phyloP scores from a whole-genome alignment of 2,329 filamentous ascomycete genomes.

The Fusarium sp. region DNA sequence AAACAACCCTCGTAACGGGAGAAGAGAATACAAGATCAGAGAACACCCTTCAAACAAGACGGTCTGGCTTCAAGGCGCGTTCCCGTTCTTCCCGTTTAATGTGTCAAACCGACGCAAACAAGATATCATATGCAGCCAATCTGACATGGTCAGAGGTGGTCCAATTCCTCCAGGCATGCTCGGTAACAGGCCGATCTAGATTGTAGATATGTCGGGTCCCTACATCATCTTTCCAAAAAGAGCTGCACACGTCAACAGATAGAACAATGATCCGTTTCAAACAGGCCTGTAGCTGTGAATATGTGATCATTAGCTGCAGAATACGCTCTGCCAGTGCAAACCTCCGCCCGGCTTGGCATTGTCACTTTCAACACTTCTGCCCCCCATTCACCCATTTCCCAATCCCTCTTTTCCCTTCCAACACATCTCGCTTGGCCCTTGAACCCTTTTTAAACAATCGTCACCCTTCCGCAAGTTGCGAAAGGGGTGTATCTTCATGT shows the following conservation, averaged over 20 bases:
- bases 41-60: conserved; percentile 9
- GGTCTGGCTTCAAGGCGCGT: conserved; percentile 13
- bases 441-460: conserved; percentile 18
- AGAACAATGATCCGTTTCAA: conserved; percentile 2
- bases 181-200: conserved; percentile 24
- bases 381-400: not conserved
- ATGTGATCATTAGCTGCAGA: not conserved
- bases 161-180: conserved; percentile 2
- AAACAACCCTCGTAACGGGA: conserved; percentile 7
- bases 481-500: conserved; percentile 28
- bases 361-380: conserved; percentile 12
- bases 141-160: not conserved
- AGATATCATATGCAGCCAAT: conserved; percentile 12
- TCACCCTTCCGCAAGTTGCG: conserved; percentile 31
- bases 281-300: not conserved
- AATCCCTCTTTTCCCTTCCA: not conserved
- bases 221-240: conserved; percentile 27
- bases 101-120: conserved; percentile 34
- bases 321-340: conserved; percentile 21
- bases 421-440: conserved; percentile 21
- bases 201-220: conserved; percentile 21
- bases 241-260: not conserved
- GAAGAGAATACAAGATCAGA: conserved; percentile 8
- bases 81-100: conserved; percentile 26
- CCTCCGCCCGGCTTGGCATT: not conserved